Percentiles rank a stretch among this genome's conserved stretches.
phyloP scores from a whole-genome alignment of 345 rosid species.

The Noccaea caerulescens region DNA sequence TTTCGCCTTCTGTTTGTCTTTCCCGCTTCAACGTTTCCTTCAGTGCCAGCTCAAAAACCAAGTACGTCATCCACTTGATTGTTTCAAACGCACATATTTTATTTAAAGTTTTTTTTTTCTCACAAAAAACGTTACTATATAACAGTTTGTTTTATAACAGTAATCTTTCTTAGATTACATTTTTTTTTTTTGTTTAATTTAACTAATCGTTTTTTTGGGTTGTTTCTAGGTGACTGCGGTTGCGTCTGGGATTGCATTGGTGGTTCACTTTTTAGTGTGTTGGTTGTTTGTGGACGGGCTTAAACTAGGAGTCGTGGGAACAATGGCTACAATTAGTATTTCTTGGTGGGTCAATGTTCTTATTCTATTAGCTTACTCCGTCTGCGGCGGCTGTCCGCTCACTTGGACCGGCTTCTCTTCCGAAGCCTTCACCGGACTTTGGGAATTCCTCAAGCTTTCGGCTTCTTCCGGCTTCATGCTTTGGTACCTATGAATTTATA shows the following conservation, averaged over 20 bases:
- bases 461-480: constrained; percentile 81
- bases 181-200: not conserved
- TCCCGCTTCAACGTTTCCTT: constrained; percentile 67
- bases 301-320: constrained; percentile 58
- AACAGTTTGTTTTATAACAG: not conserved
- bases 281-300: constrained; percentile 57
- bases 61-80: constrained; percentile 7
- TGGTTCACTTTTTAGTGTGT: constrained; percentile 49
- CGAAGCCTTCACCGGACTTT: constrained; percentile 60
- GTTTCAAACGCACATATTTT: not conserved
- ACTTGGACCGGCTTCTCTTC: constrained; percentile 68
- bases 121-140: too few relatives aligned
- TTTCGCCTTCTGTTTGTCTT: constrained; percentile 59
- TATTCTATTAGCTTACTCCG: constrained; percentile 43
- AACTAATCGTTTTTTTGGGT: not conserved
- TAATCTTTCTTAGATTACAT: not conserved
- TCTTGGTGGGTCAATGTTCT: constrained; percentile 69
- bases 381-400: constrained; percentile 55
- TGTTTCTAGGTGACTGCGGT: constrained; percentile 48
- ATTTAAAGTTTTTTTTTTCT: not conserved
- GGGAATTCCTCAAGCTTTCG: constrained; percentile 65
- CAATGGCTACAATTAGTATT: constrained; percentile 53
- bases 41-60: constrained; percentile 63
- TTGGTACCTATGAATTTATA: constrained; percentile 45
- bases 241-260: constrained; percentile 43